These are phyloP conservation scores for Chimonanthus praecox DNA, from an alignment of 164 flowering plant genomes.

Conservation along the genomic window DNA sequence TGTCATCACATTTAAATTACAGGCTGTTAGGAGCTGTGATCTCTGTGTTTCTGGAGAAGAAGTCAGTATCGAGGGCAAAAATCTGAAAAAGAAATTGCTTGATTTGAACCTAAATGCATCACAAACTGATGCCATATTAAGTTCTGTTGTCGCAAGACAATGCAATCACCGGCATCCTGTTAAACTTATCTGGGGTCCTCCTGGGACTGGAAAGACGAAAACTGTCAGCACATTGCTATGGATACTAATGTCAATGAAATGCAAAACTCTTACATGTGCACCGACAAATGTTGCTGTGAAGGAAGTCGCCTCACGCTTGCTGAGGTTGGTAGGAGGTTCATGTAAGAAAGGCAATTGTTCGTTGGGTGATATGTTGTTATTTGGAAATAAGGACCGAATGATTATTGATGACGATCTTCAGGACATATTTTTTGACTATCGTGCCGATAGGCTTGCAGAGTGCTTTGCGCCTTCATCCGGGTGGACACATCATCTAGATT, in stretches of 20 bases:
- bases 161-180: constrained; percentile 35
- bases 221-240: constrained; percentile 43
- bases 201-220: constrained; percentile 82
- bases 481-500: constrained; percentile 35
- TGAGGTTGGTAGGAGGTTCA: constrained; percentile 30
- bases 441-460: constrained; percentile 26
- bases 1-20: background rate
- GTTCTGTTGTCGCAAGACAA: constrained; percentile 21
- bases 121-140: constrained; percentile 42
- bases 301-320: constrained; percentile 54
- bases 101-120: constrained; percentile 42
- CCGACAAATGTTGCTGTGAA: constrained; percentile 67
- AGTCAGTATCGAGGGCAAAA: background rate
- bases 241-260: constrained; percentile 29
- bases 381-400: constrained; percentile 53
- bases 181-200: constrained; percentile 78
- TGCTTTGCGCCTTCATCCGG: constrained; percentile 45
- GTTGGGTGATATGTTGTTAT: constrained; percentile 54
- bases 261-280: constrained; percentile 52
- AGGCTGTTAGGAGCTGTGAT: background rate
- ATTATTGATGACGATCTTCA: constrained; percentile 34
- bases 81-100: background rate
- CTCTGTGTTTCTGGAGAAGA: background rate
- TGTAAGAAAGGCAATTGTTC: constrained; percentile 12
- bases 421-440: constrained; percentile 56